These are phyloP conservation scores for Pichia paraexigua DNA, from an alignment of 805 yeast species.

Conservation along the genomic window DNA sequence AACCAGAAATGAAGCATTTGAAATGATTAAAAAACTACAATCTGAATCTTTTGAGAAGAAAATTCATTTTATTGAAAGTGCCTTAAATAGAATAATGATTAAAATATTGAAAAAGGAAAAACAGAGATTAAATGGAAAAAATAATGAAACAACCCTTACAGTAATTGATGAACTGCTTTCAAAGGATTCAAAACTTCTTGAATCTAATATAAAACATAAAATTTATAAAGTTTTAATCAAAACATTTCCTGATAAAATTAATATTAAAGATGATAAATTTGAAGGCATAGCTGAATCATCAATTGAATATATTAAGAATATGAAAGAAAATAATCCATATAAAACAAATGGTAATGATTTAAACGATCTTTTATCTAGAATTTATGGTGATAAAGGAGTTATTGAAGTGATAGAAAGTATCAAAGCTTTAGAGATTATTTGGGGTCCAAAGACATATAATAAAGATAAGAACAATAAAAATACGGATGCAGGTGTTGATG, in stretches of 20 bases:
- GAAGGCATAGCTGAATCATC: neutral
- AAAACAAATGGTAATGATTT: slow-evolving; percentile 32
- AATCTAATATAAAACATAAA: slow-evolving; percentile 14
- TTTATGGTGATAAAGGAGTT: slow-evolving; percentile 36
- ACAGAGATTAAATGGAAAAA: neutral
- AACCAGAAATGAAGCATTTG: slow-evolving; percentile 34
- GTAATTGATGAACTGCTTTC: slow-evolving; percentile 4
- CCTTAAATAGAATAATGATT: slow-evolving; percentile 33
- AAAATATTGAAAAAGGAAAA: slow-evolving; percentile 28
- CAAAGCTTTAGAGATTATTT: slow-evolving; percentile 7
- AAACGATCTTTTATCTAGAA: slow-evolving; percentile 40
- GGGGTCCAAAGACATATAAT: slow-evolving; percentile 11
- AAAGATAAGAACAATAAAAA: slow-evolving; percentile 14
- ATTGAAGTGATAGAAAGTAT: slow-evolving; percentile 4
- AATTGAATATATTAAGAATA: slow-evolving; percentile 26
- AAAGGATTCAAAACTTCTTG: slow-evolving; percentile 1
- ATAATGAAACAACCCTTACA: neutral
- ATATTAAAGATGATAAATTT: slow-evolving; percentile 5
- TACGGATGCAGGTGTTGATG: slow-evolving; percentile 13
- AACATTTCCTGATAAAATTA: slow-evolving; percentile 9
- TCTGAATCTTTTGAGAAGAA: slow-evolving; percentile 40
- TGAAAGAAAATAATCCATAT: slow-evolving; percentile 30
- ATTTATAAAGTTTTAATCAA: slow-evolving; percentile 14
- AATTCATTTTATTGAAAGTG: slow-evolving; percentile 27
- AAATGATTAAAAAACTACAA: slow-evolving; percentile 39